Base-by-base conservation (phyloP, 495 filamentous ascomycete species). In the Haplographium delicatum region DNA sequence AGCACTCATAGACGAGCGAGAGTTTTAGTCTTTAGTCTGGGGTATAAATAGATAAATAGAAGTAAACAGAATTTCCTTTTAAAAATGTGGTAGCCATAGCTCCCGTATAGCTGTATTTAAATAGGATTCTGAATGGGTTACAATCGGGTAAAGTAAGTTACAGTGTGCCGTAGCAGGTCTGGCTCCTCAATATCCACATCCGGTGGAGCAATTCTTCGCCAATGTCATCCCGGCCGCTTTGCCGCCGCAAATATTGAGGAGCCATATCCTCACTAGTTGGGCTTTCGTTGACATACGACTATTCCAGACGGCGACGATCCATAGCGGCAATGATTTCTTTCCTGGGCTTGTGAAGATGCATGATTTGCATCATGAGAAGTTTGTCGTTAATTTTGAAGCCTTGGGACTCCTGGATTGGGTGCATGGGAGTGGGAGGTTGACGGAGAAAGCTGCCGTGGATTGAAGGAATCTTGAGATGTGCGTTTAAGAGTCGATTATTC, bases 131-230 rank as follows among this genome's bases (percentile, higher is more conserved):
- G n/a, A n/a, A n/a, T n/a, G n/a, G n/a, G n/a, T n/a, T n/a, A n/a
- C n/a, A n/a, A n/a, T n/a, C n/a, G n/a, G n/a, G n/a, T n/a, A n/a
- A n/a, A n/a, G n/a, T n/a, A n/a, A n/a, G n/a, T n/a, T n/a, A n/a
- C n/a, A n/a, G n/a, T n/a, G n/a, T n/a, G n/a, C n/a, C n/a, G n/a
- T n/a, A n/a, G n/a, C n/a, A n/a, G n/a, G n/a, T 0, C 60, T 83
- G 6, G 68, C 79, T 0, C 73, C 77, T 1, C 75, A 82, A 47
- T 83, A 77, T 43, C 74, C 78, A 0, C 78, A 81, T 51, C 79
- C 79, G 0, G 37, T 79, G 15, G 80, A 82, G 63, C 75, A 80
- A 47, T 51, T 82, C 5, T 42, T 81, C 15, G 73, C 77, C 11
- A 79, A 78, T 51, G 66, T 67, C 15, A 60, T 82, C 8, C 77